These are phyloP conservation scores for Terfezia claveryi DNA, from an alignment of 495 filamentous ascomycete species.

Conservation along the genomic window DNA sequence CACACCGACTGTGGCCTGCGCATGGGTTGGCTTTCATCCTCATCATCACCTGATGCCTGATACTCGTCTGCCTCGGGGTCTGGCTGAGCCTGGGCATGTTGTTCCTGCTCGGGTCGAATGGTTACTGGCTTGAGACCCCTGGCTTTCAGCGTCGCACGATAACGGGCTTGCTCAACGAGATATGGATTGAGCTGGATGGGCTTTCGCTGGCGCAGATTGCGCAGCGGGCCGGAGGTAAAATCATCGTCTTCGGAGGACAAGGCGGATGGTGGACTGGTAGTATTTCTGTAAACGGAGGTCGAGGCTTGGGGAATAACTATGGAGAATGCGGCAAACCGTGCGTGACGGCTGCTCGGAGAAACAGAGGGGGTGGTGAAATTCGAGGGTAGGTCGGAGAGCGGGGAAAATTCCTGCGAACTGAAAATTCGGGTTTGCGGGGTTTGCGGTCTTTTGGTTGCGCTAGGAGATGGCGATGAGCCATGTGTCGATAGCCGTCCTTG, in stretches of 20 bases:
- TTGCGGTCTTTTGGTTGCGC: no score
- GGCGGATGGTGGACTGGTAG: constrained; percentile 8
- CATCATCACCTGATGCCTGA: constrained; percentile 17
- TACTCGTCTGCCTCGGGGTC: constrained; percentile 24
- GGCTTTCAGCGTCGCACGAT: constrained; percentile 27
- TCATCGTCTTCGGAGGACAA: constrained; percentile 19
- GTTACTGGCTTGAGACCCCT: constrained; percentile 28
- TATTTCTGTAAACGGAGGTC: not conserved
- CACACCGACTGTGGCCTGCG: not conserved
- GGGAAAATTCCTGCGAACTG: not conserved
- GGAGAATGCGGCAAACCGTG: not conserved
- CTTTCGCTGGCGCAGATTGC: constrained; percentile 31
- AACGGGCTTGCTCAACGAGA: constrained; percentile 30
- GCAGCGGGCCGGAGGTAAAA: constrained; percentile 9
- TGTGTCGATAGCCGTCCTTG: no score
- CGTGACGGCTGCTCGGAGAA: not conserved
- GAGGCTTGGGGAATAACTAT: not conserved
- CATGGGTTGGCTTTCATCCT: constrained; percentile 3
- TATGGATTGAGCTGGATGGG: constrained; percentile 41
- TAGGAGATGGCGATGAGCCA: no score
- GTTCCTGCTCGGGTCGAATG: constrained; percentile 19
- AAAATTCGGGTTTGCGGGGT: no score
- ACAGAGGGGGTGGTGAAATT: not conserved
- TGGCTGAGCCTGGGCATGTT: constrained; percentile 3
- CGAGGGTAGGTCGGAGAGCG: not conserved